Evolutionary conservation across 164 flowering plant genomes (phyloP).

Genomic region (Nelumbo lutea): DNA sequence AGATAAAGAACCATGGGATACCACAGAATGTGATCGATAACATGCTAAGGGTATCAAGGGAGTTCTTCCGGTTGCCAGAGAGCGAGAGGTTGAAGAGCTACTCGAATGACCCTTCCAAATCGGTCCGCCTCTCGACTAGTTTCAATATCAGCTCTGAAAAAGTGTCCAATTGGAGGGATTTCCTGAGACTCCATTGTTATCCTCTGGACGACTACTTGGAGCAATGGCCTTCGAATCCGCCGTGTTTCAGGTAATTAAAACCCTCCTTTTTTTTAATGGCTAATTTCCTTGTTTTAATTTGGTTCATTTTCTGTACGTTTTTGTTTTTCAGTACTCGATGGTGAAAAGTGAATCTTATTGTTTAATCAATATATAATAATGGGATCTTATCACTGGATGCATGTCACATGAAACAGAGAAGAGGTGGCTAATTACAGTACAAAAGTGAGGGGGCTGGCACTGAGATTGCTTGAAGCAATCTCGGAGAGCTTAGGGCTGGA

Average conservation of each 20-base stretch:
- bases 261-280: not conserved
- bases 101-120: slow-evolving; percentile 48
- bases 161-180: slow-evolving; percentile 66
- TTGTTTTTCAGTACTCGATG: too few relatives aligned
- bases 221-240: slow-evolving; percentile 59
- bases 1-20: slow-evolving; percentile 64
- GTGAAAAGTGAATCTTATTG: too few relatives aligned
- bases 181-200: slow-evolving; percentile 59
- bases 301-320: too few relatives aligned
- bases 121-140: slow-evolving; percentile 54
- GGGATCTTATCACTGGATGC: not conserved
- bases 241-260: slow-evolving; percentile 39
- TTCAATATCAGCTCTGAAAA: slow-evolving; percentile 56
- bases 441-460: slow-evolving; percentile 28
- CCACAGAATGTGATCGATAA: slow-evolving; percentile 31
- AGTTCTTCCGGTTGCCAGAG: slow-evolving; percentile 52
- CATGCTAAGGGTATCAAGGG: slow-evolving; percentile 33
- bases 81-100: slow-evolving; percentile 51
- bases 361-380: not conserved
- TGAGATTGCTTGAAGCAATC: slow-evolving; percentile 44
- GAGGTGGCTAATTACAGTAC: slow-evolving; percentile 41
- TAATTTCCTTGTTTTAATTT: too few relatives aligned
- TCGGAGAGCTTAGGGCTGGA: slow-evolving; percentile 65
- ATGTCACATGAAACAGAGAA: slow-evolving; percentile 24
- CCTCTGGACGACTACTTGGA: slow-evolving; percentile 46